phyloP scores from a whole-genome alignment of 345 rosid species.

The Litchi chinensis region DNA sequence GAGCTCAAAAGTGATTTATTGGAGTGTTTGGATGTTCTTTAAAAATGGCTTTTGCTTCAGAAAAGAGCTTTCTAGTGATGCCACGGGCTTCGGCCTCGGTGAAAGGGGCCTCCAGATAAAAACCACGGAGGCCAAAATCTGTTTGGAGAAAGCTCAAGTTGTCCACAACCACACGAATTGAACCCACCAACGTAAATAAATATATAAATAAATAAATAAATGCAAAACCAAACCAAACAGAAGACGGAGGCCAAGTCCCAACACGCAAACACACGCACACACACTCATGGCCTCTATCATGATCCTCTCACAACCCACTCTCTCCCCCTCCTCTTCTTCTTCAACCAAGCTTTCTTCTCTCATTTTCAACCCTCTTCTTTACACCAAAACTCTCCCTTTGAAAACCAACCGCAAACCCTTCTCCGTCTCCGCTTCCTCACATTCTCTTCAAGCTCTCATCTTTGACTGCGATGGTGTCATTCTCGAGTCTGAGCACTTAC shows the following conservation, averaged over 20 bases:
- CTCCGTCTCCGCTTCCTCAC: slow-evolving; percentile 40
- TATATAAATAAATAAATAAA: too few relatives aligned
- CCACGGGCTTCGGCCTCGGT: too few relatives aligned
- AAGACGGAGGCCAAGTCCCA: too few relatives aligned
- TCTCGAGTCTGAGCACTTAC: slow-evolving; percentile 86
- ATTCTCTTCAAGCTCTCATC: slow-evolving; percentile 70
- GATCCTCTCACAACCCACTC: slow-evolving; percentile 19
- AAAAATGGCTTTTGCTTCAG: too few relatives aligned
- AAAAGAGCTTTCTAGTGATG: too few relatives aligned
- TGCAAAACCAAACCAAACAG: too few relatives aligned
- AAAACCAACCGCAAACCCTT: slow-evolving; percentile 20
- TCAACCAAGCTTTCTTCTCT: slow-evolving; percentile 30
- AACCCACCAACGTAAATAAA: slow-evolving; percentile 12
- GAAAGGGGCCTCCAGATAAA: too few relatives aligned
- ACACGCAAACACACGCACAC: not conserved
- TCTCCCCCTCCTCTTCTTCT: slow-evolving; percentile 23
- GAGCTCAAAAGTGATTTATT: too few relatives aligned
- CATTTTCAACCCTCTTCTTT: slow-evolving; percentile 16
- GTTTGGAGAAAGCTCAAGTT: not conserved
- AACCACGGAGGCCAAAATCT: too few relatives aligned
- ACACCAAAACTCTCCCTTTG: slow-evolving; percentile 28
- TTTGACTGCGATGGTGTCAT: slow-evolving; percentile 98
- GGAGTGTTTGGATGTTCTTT: too few relatives aligned
- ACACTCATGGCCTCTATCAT: slow-evolving; percentile 17
- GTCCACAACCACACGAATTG: slow-evolving; percentile 25